phyloP scores from a whole-genome alignment of 305 asterid species.

The Solanum hybrid region DNA sequence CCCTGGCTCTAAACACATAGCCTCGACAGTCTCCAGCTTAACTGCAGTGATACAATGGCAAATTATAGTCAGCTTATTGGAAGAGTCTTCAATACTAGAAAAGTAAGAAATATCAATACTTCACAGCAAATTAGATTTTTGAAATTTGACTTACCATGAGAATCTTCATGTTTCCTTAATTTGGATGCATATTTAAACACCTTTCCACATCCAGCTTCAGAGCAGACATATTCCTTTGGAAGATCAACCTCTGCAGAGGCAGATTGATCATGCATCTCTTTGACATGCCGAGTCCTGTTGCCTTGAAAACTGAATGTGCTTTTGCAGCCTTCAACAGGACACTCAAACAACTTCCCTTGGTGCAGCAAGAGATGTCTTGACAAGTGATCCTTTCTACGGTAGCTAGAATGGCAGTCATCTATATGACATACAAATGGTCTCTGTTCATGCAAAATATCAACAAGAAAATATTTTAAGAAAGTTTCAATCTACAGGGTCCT shows the following conservation, averaged over 20 bases:
- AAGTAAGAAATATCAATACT: not conserved
- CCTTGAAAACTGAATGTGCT: slow-evolving; percentile 40
- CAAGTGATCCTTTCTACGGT: slow-evolving; percentile 83
- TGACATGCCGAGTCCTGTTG: slow-evolving; percentile 59
- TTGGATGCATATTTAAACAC: slow-evolving; percentile 54
- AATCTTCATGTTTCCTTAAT: slow-evolving; percentile 56
- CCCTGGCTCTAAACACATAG: slow-evolving; percentile 68
- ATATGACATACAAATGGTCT: slow-evolving; percentile 68
- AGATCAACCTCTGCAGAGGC: slow-evolving; percentile 15
- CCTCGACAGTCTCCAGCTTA: slow-evolving; percentile 63
- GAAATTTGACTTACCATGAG: slow-evolving; percentile 39
- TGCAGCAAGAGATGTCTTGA: slow-evolving; percentile 72
- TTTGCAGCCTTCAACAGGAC: slow-evolving; percentile 45
- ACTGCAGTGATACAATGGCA: slow-evolving; percentile 36
- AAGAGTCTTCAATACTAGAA: not conserved
- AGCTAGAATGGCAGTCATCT: slow-evolving; percentile 68
- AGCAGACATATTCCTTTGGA: slow-evolving; percentile 46
- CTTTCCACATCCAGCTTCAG: slow-evolving; percentile 77
- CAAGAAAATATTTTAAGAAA: not conserved
- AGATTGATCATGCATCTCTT: slow-evolving; percentile 49
- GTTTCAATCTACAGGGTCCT: not conserved
- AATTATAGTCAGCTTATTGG: not conserved
- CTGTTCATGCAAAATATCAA: slow-evolving; percentile 30
- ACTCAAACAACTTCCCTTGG: slow-evolving; percentile 65
- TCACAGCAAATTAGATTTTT: not conserved